phyloP scores from a whole-genome alignment of 2,329 filamentous ascomycete genomes.

The Scopulariopsis brevicaulis region DNA sequence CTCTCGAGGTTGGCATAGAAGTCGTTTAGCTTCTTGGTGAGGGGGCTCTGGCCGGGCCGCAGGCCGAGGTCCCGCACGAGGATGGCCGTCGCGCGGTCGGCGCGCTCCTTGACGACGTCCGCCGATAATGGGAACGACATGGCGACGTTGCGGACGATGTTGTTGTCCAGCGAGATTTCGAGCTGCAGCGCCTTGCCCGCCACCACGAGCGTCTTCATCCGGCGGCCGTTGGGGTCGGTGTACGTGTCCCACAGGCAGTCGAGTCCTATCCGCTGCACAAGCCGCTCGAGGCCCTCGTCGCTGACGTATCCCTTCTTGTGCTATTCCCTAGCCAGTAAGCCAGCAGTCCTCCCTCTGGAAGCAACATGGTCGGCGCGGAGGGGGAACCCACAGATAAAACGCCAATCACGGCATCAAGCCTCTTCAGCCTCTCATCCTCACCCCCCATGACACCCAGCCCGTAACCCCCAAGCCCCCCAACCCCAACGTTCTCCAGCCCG shows the following conservation, averaged over 20 bases:
- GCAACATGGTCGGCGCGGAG: not conserved
- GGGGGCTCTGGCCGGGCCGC: conserved; percentile 43
- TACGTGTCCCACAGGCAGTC: conserved; percentile 49
- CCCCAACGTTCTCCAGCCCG: conserved; percentile 31
- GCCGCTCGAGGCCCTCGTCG: conserved; percentile 55
- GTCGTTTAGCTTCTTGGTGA: conserved; percentile 58
- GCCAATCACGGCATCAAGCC: conserved; percentile 38
- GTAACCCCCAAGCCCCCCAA: conserved; percentile 19
- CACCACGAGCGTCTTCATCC: conserved; percentile 45
- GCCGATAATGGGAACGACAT: conserved; percentile 51
- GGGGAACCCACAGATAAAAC: conserved; percentile 31
- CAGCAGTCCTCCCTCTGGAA: not conserved
- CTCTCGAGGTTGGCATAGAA: conserved; percentile 64
- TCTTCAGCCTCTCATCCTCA: conserved; percentile 43
- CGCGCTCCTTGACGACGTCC: conserved; percentile 46
- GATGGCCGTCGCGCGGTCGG: conserved; percentile 51
- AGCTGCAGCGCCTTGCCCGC: conserved; percentile 49
- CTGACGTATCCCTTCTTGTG: conserved; percentile 54
- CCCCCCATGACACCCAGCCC: conserved; percentile 29
- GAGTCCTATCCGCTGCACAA: conserved; percentile 56
- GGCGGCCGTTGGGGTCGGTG: conserved; percentile 31
- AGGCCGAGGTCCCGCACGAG: conserved; percentile 54
- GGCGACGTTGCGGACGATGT: conserved; percentile 50
- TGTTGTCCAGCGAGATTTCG: conserved; percentile 49
- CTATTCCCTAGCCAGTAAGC: conserved; percentile 8